These are phyloP conservation scores for Tuber indicum DNA, from an alignment of 495 filamentous ascomycete species.

Conservation along the genomic window DNA sequence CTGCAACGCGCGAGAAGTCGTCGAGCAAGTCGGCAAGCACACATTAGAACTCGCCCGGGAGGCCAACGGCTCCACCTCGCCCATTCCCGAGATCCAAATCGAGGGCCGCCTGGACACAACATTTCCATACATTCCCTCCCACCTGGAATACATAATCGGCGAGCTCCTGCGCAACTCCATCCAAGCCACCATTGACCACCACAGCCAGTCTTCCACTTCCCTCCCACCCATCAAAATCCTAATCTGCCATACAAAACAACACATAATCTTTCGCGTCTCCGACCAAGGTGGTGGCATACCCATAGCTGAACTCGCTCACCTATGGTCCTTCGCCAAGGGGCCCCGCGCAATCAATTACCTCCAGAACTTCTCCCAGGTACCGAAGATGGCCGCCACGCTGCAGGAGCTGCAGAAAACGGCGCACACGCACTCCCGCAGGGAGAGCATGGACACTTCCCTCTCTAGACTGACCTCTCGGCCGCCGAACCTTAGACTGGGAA, in stretches of 20 bases:
- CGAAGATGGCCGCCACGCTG: constrained; percentile 88
- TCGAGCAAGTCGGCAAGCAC: constrained; percentile 70
- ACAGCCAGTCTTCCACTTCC: constrained; percentile 41
- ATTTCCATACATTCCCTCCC: constrained; percentile 93
- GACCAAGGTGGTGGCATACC: constrained; percentile 93
- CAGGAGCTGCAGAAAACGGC: constrained; percentile 61
- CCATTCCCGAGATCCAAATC: constrained; percentile 75
- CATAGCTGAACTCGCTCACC: constrained; percentile 70
- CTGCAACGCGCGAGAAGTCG: constrained; percentile 84
- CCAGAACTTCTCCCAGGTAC: constrained; percentile 76
- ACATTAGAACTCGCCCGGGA: constrained; percentile 61
- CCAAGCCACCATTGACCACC: constrained; percentile 77
- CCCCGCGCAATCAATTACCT: constrained; percentile 65
- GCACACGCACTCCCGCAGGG: constrained; percentile 37
- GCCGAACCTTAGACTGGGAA: constrained; percentile 81
- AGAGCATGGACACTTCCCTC: constrained; percentile 56
- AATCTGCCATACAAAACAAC: constrained; percentile 87
- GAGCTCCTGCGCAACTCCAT: constrained; percentile 93
- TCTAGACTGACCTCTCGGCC: constrained; percentile 70
- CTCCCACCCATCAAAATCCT: constrained; percentile 86
- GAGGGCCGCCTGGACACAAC: constrained; percentile 80
- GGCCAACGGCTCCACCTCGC: constrained; percentile 60
- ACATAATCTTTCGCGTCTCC: constrained; percentile 93
- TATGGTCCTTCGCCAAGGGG: constrained; percentile 96
- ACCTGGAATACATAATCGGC: constrained; percentile 94